Conservation (phyloP, 768 basidiomycete species). For the Mycena indigotica region DNA sequence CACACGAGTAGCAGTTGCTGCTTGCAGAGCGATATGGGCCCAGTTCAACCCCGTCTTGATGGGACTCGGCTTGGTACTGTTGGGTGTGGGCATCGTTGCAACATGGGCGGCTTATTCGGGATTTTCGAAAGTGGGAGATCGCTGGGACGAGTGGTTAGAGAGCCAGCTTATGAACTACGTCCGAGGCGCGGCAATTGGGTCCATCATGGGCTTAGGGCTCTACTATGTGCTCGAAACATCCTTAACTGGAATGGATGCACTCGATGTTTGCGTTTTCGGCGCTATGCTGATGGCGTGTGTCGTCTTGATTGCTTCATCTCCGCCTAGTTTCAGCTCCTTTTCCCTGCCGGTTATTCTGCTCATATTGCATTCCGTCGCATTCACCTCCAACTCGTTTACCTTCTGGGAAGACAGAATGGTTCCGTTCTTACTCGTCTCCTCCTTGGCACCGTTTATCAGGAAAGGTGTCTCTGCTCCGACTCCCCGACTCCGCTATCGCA, state of each 20-base stretch:
- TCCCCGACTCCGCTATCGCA: slow-evolving; percentile 67
- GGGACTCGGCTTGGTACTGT: slow-evolving; percentile 64
- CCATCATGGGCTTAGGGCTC: slow-evolving; percentile 36
- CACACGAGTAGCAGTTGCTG: slow-evolving; percentile 60
- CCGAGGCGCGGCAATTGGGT: slow-evolving; percentile 41
- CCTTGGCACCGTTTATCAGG: slow-evolving; percentile 60
- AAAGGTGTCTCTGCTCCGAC: slow-evolving; percentile 71
- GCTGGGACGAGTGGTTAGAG: slow-evolving; percentile 48
- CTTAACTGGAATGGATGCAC: slow-evolving; percentile 49
- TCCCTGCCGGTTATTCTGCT: slow-evolving; percentile 48
- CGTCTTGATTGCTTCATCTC: slow-evolving; percentile 44
- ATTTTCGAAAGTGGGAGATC: slow-evolving; percentile 39
- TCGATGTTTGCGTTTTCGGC: slow-evolving; percentile 55
- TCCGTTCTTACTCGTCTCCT: slow-evolving; percentile 71
- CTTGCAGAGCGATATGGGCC: slow-evolving; percentile 90
- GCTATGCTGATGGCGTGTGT: slow-evolving; percentile 50
- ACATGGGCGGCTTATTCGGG: slow-evolving; percentile 57
- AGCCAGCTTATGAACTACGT: slow-evolving; percentile 33
- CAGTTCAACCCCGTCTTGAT: slow-evolving; percentile 87
- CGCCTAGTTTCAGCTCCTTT: slow-evolving; percentile 34
- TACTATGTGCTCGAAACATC: slow-evolving; percentile 35
- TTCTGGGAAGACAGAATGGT: slow-evolving; percentile 93
- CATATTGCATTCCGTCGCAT: slow-evolving; percentile 70
- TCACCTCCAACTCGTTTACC: slow-evolving; percentile 95
- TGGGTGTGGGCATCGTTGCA: slow-evolving; percentile 57